Evolutionary conservation across 2,329 filamentous ascomycete species (phyloP), one percentile per base, ranked within the genome.

Genomic region (Alternaria sp.): DNA sequence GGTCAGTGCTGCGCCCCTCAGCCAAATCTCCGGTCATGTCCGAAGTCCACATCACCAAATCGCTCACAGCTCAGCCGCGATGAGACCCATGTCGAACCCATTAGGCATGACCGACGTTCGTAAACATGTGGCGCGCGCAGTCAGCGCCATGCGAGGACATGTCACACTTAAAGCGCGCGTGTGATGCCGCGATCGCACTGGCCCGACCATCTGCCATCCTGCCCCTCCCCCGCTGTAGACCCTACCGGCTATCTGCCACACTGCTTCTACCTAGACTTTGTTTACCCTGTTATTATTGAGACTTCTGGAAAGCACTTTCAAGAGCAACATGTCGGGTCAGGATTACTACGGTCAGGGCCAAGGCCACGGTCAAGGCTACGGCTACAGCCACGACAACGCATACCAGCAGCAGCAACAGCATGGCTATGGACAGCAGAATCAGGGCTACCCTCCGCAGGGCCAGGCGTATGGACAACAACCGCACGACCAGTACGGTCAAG

Each of bases 281-380:
- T 30, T 54, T 43, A 43, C 38, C 32, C 34, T 20, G 7, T 41
- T 32, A 26, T 41, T 12, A 22, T 34, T 16, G 2, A 39, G 9
- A 22, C n/a, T 38, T 22, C 34, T 9, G 24, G 1, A 43, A n/a
- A 34, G 12, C 2, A 44, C 4, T n/a, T 38, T 18, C 9, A 16
- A 54, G 39, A 48, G 9, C 43, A 49, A 38, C 51, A 72, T 72
- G 68, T 64, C 70, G 20, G 73, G 63, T 47, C 61, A 75, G 57
- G 74, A 75, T 48, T 78, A 78, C 60, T 79, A 79, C 68, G 73
- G 75, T 32, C 67, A 73, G 24, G 61, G 67, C 24, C 64, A 66
- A 38, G 54, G 51, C 36, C 61, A 67, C 9, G 39, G 32, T 42
- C 62, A 64, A 49, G 65, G 65, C 48, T 69, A 71, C 54, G 68